Evolutionary conservation across 108 stramenopile genomes (phyloP), one percentile per base, ranked within the genome.

Genomic region (Craspedostauros australis): DNA sequence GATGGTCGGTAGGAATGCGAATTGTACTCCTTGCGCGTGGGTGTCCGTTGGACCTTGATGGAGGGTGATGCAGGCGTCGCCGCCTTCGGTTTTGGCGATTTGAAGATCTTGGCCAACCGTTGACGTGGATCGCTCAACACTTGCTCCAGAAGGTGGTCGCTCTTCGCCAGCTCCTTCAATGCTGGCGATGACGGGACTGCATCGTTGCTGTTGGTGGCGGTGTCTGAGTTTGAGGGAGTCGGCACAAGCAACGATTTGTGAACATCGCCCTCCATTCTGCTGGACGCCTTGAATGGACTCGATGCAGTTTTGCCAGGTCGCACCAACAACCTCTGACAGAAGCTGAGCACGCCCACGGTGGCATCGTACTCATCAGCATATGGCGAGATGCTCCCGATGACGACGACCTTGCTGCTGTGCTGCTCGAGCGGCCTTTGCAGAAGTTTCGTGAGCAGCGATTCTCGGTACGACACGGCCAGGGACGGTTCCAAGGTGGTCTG

Each of bases 101-200:
- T 61, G 29, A 76, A 44, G 15, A 86, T 30, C 52, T 69, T 87
- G 0, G 86, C 86, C 8, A 92, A 46, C 36, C 90, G 61, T 64
- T 92, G 90, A 31, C 90, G 64, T 18, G 90, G 86, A 66, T 92
- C 90, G 2, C 84, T 60, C 15, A 83, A 56, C 18, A 85, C 44
- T 26, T 64, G 75, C 61, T 82, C 75, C 19, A 90, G 36, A 4
- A 83, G 42, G 20, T 23, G 21, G 2, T 25, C 30, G 11, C 54
- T 30, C 36, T 50, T 27, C 23, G 51, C 53, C 22, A 39, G 51
- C 2, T 56, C 30, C 22, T 56, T 31, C n/a, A 56, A 36, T 28
- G 14, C 20, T 21, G 15, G n/a, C n/a, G n/a, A n/a, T n/a, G n/a
- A n/a, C n/a, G n/a, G n/a, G n/a, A 46, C 32, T 19, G 24, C 16